Conservation (phyloP, 1,284 basidiomycete species). For the Singerocomus rubriflavus region DNA sequence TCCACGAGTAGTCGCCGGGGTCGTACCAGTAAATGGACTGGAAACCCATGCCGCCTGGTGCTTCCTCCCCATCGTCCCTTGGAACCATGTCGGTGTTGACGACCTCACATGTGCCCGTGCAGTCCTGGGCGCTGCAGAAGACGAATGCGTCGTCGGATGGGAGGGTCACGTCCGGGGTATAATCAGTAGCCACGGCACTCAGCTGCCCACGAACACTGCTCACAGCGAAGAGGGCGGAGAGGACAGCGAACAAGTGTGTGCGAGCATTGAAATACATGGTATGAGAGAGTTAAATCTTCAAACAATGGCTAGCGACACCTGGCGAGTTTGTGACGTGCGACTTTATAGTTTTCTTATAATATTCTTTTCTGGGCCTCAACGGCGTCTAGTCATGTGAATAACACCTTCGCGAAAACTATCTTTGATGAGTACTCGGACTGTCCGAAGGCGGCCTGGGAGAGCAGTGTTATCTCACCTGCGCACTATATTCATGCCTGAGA, state of each 20-base stretch:
- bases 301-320: background rate
- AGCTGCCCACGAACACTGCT: background rate
- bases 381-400: background rate
- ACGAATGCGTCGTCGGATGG: background rate
- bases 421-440: background rate
- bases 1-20: background rate
- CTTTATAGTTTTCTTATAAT: background rate
- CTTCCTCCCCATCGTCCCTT: background rate
- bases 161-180: background rate
- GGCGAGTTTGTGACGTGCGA: no score
- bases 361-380: no score
- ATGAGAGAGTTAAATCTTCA: background rate
- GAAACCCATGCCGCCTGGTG: background rate
- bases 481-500: background rate
- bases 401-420: background rate
- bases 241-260: no score
- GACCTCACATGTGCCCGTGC: background rate
- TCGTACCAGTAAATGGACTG: constrained; percentile 4
- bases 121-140: constrained; percentile 2
- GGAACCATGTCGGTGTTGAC: background rate
- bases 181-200: no score
- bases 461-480: no score
- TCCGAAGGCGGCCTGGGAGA: background rate
- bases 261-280: background rate
- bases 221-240: background rate